Evolutionary conservation across 2,329 filamentous ascomycete genomes (phyloP).

Genomic region (Didymella exigua): DNA sequence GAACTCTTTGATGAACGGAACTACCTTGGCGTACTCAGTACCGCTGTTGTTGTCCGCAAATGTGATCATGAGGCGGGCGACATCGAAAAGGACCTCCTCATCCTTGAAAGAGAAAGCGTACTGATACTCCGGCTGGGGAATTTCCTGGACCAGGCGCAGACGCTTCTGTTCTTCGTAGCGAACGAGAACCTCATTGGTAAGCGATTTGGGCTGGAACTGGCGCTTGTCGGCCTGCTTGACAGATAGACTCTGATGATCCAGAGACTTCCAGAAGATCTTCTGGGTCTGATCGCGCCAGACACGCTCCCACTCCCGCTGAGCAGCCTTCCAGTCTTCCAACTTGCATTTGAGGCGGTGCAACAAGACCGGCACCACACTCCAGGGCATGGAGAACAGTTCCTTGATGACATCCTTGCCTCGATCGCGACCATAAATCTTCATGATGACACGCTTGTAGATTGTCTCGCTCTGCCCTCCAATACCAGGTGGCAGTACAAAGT

Average conservation of each 20-base stretch:
- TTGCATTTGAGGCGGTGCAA: slow-evolving; percentile 92
- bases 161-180: slow-evolving; percentile 90
- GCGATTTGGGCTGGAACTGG: slow-evolving; percentile 84
- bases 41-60: slow-evolving; percentile 51
- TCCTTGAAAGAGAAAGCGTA: slow-evolving; percentile 74
- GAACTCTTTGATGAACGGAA: slow-evolving; percentile 57
- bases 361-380: slow-evolving; percentile 85
- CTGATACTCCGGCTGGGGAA: slow-evolving; percentile 70
- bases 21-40: slow-evolving; percentile 52
- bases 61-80: slow-evolving; percentile 52
- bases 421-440: slow-evolving; percentile 92
- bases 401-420: slow-evolving; percentile 83
- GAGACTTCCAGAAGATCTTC: slow-evolving; percentile 91
- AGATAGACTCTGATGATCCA: slow-evolving; percentile 94
- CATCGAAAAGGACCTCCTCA: slow-evolving; percentile 58
- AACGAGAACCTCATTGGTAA: slow-evolving; percentile 88
- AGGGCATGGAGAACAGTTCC: slow-evolving; percentile 83
- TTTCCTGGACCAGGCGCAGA: slow-evolving; percentile 64
- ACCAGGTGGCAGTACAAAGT: slow-evolving; percentile 79
- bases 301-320: slow-evolving; percentile 97
- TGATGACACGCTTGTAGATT: slow-evolving; percentile 95
- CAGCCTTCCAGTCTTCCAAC: slow-evolving; percentile 96
- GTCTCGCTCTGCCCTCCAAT: slow-evolving; percentile 93
- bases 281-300: slow-evolving; percentile 97
- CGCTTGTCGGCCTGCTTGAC: slow-evolving; percentile 90